A percentile compares a stretch with the other conserved stretches of the same genome.
Conservation (phyloP, 2,329 filamentous ascomycete species). For the Ascochyta clinopodiicola region DNA sequence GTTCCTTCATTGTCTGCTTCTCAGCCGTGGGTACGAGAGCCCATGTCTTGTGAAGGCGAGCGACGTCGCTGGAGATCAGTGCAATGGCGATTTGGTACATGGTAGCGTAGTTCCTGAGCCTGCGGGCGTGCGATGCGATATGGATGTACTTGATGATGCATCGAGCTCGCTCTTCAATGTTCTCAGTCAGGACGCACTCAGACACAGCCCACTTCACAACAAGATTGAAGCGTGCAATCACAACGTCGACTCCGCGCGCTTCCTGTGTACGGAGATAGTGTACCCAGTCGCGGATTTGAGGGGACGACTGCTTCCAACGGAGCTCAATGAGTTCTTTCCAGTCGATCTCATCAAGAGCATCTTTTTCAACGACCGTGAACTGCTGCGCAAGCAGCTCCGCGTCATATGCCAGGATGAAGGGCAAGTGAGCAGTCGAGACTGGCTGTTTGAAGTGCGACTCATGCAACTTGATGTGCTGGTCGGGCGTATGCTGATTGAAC, state of each 20-base stretch:
- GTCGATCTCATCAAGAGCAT: slow-evolving; percentile 83
- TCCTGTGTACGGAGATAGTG: slow-evolving; percentile 77
- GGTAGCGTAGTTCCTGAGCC: slow-evolving; percentile 81
- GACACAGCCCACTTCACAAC: slow-evolving; percentile 88
- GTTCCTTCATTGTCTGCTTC: slow-evolving; percentile 67
- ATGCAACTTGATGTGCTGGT: slow-evolving; percentile 27
- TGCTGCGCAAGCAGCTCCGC: slow-evolving; percentile 81
- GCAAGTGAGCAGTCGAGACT: slow-evolving; percentile 62
- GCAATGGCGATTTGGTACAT: slow-evolving; percentile 82
- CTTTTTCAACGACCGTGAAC: slow-evolving; percentile 85
- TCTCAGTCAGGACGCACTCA: slow-evolving; percentile 76
- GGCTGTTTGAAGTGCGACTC: slow-evolving; percentile 33
- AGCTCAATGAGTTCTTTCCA: slow-evolving; percentile 88
- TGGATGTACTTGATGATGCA: slow-evolving; percentile 84
- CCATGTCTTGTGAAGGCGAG: slow-evolving; percentile 74
- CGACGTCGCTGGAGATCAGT: slow-evolving; percentile 74
- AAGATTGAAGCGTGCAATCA: slow-evolving; percentile 85
- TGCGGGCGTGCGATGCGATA: slow-evolving; percentile 77
- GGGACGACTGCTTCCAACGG: slow-evolving; percentile 76
- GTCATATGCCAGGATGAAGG: slow-evolving; percentile 82
- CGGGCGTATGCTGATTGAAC: slow-evolving; percentile 34
- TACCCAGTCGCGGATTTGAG: slow-evolving; percentile 77
- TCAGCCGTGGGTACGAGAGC: slow-evolving; percentile 70
- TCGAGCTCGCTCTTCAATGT: slow-evolving; percentile 73
- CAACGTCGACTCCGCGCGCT: slow-evolving; percentile 78